Conservation (phyloP, 2,329 filamentous ascomycete species). For the Cordyceps sp. region DNA sequence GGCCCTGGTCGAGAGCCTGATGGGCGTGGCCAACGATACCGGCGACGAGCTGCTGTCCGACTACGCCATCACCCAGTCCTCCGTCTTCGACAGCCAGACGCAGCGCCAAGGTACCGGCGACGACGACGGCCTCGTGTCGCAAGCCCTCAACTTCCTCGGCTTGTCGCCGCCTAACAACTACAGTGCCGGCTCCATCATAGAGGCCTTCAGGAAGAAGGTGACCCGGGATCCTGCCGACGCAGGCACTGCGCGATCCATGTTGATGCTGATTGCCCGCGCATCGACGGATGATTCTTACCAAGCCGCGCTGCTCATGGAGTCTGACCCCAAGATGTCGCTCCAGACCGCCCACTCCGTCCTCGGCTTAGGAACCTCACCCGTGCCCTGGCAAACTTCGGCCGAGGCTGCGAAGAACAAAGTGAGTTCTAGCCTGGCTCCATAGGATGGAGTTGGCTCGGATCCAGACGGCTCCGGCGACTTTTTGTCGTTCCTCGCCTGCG, state of each 20-base stretch:
- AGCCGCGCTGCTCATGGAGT: constrained; percentile 15
- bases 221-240: constrained; percentile 14
- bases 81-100: constrained; percentile 20
- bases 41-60: constrained; percentile 17
- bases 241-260: constrained; percentile 14
- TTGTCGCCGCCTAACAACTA: constrained; percentile 19
- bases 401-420: constrained; percentile 13
- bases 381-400: constrained; percentile 10
- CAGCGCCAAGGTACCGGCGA: constrained; percentile 11
- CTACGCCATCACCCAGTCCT: constrained; percentile 20
- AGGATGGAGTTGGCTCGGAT: too few relatives aligned
- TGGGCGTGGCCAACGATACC: constrained; percentile 17
- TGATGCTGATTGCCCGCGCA: constrained; percentile 16
- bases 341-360: constrained; percentile 16
- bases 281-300: constrained; percentile 18
- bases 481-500: too few relatives aligned
- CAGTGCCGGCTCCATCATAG: constrained; percentile 15
- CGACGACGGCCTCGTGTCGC: constrained; percentile 13
- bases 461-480: too few relatives aligned
- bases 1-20: constrained; percentile 15
- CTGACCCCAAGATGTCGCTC: constrained; percentile 18
- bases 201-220: constrained; percentile 18
- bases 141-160: constrained; percentile 18
- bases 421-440: too few relatives aligned
- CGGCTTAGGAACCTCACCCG: constrained; percentile 8